Evolutionary conservation across 108 stramenopile genomes (phyloP), one percentile per base, ranked within the genome.

Genomic region (Skeletonema menzelii): DNA sequence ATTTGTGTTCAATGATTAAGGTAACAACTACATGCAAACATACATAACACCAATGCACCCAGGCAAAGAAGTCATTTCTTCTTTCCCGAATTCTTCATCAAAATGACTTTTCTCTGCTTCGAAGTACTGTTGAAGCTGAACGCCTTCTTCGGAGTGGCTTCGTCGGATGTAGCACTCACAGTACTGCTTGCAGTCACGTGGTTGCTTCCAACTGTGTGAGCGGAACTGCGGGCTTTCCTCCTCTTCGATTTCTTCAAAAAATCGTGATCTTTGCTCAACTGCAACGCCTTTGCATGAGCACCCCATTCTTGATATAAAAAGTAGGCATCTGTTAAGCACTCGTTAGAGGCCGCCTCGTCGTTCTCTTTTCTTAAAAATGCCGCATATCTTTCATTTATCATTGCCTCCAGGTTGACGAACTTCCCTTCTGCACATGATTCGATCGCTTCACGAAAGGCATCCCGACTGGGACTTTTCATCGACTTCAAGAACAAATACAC

Each of bases 301-400:
- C 73, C 73, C 78, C 78, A 79, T 20, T 73, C 78, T 3, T 63
- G 56, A 74, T 79, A 79, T 13, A 73, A 46, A 65, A 72, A 79
- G 19, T 65, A 20, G 28, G 78, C 72, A 8, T 13, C 13, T 11
- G 63, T 32, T 12, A 79, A 26, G 24, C 58, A 79, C 37, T 60
- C 31, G 13, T 60, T 60, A 6, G 12, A 31, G 0, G 34, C 34
- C 37, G 27, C 24, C 34, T 15, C 46, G 7, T 28, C 58, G 4
- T 37, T 68, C 30, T 34, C 27, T 31, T 72, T 42, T 27, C 44
- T 35, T 35, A 68, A 44, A 64, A 73, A 56, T 27, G 67, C 27
- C 3, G 65, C 80, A 22, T 67, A 75, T n/a, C 67, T 27, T 35
- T 81, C 80, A 35, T 65, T 71, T 69, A 71, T 65, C 30, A 81